Base-by-base conservation (phyloP, 2,329 filamentous ascomycete species). In the Talaromyces atroroseus region DNA sequence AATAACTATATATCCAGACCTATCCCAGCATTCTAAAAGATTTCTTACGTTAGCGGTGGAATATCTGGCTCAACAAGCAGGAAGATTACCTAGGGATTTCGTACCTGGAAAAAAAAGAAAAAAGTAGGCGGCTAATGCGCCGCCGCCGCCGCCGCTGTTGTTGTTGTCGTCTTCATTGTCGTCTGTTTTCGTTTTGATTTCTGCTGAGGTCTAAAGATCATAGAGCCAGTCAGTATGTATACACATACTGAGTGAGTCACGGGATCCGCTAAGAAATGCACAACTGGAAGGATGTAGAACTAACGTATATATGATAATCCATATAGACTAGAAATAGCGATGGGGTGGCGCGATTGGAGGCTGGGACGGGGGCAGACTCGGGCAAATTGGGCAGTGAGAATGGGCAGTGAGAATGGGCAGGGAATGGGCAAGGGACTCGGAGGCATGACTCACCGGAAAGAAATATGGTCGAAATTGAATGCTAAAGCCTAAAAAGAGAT, bases 41-140 rank as follows among this genome's bases (percentile, higher is more conserved):
- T 23, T n/a, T 48, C 34, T 40, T 12, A 49, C 52, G 45, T 54
- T 54, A 49, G 52, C 45, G 16, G 52, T 54, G 52, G 34, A 54
- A 54, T 49, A 49, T 8, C 52, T 54, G 52, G 18, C 7, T 49
- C 34, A 49, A 18, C n/a, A 18, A 38, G 32, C 12, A 23, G 11
- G 21, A 29, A 18, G 26, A 12, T 21, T 29, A 49, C 24, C 23
- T 49, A 32, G 45, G 36, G 16, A 46, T 18, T 20, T 20, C 32
- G 44, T 48, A 52, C 49, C 34, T n/a, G n/a, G n/a, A n/a, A n/a
- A n/a, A n/a, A n/a, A 20, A 42, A 44, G 49, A 34, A 48, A 52
- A 45, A 20, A 26, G 23, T n/a, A 11, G 49, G 44, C 42, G 44
- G 54, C 2, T 24, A 6, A 18, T 16, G 34, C 7, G 36, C 36